phyloP scores from a whole-genome alignment of 345 rosid species.

The Sisymbrium altissimum region DNA sequence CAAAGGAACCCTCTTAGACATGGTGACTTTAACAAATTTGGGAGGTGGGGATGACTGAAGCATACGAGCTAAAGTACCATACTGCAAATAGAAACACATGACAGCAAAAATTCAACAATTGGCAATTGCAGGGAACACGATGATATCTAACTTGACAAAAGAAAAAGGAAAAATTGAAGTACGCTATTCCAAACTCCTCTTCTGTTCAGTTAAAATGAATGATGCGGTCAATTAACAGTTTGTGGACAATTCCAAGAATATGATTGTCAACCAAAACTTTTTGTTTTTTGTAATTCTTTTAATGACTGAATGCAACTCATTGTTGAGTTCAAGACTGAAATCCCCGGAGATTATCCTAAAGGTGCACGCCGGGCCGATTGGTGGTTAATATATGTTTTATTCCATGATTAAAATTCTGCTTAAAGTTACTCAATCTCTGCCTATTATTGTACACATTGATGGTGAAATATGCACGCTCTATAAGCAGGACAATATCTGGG shows the following conservation, averaged over 20 bases:
- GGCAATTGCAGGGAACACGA: not conserved
- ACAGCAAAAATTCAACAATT: constrained; percentile 1
- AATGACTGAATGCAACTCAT: not conserved
- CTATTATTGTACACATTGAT: not conserved
- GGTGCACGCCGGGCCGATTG: not conserved
- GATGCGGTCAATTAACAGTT: not conserved
- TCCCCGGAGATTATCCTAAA: not conserved
- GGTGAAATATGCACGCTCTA: not conserved
- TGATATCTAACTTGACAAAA: not conserved
- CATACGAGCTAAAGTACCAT: constrained; percentile 91
- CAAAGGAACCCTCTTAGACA: constrained; percentile 96
- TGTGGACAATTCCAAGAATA: not conserved
- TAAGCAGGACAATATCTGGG: not conserved
- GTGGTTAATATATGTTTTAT: not conserved
- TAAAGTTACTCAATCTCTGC: not conserved
- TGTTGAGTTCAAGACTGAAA: not conserved
- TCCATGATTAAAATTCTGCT: not conserved
- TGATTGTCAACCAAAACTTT: not conserved
- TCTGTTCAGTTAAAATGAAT: not conserved
- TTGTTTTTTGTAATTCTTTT: not conserved
- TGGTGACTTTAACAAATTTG: constrained; percentile 87
- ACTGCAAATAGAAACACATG: constrained; percentile 46
- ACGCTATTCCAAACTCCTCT: not conserved
- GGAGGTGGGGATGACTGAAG: constrained; percentile 99
- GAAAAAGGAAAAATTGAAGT: not conserved